Evolutionary conservation across 2,329 filamentous ascomycete genomes (phyloP), one percentile per base, ranked within the genome.

Genomic region (Sporothrix pallida): DNA sequence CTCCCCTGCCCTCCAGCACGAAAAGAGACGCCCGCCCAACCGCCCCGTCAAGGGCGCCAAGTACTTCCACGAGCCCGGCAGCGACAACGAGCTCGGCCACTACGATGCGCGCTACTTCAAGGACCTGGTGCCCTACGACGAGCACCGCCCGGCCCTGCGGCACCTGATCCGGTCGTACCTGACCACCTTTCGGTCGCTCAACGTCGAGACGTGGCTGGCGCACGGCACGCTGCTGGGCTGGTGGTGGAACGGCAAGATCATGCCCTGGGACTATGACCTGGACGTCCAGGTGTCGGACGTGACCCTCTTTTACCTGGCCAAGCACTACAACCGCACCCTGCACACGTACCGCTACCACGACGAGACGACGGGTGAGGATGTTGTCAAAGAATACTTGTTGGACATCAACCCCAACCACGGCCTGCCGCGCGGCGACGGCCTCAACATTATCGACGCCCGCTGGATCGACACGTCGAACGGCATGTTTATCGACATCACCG

Each of bases 221-320:
- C 93, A 97, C 81, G 93, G 93, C 68, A 94, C 93, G 4, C 83
- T 96, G 69, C 84, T 97, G 26, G 93, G 93, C 13, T 97, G 93
- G 93, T 96, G 92, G 92, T 97, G 93, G 93, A 95, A 94, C 80
- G 87, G 85, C 58, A 83, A 89, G 82, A 90, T 93, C 79, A 89
- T 95, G 83, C 92, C 93, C 0, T 95, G 93, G 93, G 93, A 96
- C 81, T 92, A 90, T 84, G 93, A 97, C 81, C 84, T 96, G 63
- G 93, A 97, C 81, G 92, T 93, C 0, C 93, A 96, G 82, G 90
- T 96, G 42, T 89, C 90, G 20, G 87, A 87, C 72, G 83, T 85
- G 46, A 94, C 93, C 0, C 85, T 96, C 63, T 81, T 84, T 50
- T 89, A 89, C 80, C 84, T 96, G 37, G 92, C 86, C 46, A 83